Percentiles rank a stretch among this genome's conserved stretches.
Evolutionary conservation across 257 asterid species (phyloP).

Genomic region (Voacanga thouarsii): DNA sequence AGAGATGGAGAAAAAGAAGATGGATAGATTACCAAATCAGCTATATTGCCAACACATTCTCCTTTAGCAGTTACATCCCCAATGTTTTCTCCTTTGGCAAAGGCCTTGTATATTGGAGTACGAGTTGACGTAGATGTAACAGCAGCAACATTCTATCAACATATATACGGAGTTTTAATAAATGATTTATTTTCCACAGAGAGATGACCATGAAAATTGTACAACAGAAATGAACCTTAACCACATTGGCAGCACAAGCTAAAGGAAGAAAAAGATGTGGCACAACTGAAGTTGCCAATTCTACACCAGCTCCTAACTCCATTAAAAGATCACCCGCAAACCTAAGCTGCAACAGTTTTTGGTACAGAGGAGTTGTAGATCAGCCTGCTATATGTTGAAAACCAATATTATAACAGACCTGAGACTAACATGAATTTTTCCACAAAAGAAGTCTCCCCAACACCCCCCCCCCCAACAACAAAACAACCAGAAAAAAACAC

Average conservation of each 20-base stretch:
- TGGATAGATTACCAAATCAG: slow-evolving; percentile 75
- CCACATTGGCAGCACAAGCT: slow-evolving; percentile 98
- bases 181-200: neutral
- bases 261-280: slow-evolving; percentile 94
- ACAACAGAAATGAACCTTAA: slow-evolving; percentile 54
- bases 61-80: slow-evolving; percentile 99
- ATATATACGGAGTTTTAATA: slow-evolving; percentile 24
- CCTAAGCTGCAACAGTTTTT: slow-evolving; percentile 62
- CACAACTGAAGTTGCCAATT: slow-evolving; percentile 82
- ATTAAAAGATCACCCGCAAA: slow-evolving; percentile 91
- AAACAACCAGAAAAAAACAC: neutral
- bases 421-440: neutral
- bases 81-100: slow-evolving; percentile 97
- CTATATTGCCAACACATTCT: slow-evolving; percentile 91
- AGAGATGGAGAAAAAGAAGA: slow-evolving; percentile 2
- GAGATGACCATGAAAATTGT: neutral
- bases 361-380: neutral
- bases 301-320: slow-evolving; percentile 98
- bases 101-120: slow-evolving; percentile 97
- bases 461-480: neutral
- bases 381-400: neutral
- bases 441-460: neutral
- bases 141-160: slow-evolving; percentile 78
- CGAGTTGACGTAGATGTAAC: slow-evolving; percentile 98
- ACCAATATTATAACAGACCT: neutral